Conservation (phyloP, 2,329 filamentous ascomycete species). For the Sporothrix sp. region DNA sequence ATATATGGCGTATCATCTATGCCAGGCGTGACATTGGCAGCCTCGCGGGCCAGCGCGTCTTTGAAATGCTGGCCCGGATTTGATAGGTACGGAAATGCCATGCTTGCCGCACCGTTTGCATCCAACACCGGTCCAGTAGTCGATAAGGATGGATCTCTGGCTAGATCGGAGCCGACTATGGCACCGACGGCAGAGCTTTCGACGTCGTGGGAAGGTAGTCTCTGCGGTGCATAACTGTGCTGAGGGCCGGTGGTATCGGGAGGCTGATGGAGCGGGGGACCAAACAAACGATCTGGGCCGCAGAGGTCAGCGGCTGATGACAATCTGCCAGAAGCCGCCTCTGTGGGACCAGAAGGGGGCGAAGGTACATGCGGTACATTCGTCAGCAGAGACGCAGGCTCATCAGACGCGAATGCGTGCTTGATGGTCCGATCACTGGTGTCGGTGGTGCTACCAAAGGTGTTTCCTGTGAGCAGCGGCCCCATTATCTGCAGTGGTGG, state of each 20-base stretch:
- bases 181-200: too few relatives aligned
- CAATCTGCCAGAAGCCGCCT: conserved; percentile 21
- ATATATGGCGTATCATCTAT: conserved; percentile 82
- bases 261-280: conserved; percentile 22
- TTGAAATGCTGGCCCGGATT: conserved; percentile 31
- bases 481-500: conserved; percentile 14
- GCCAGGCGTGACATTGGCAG: conserved; percentile 56
- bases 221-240: too few relatives aligned
- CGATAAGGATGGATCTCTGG: too few relatives aligned
- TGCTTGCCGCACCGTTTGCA: neutral
- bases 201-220: too few relatives aligned
- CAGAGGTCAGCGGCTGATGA: conserved; percentile 34
- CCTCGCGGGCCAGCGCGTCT: conserved; percentile 41
- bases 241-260: too few relatives aligned
- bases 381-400: conserved; percentile 24
- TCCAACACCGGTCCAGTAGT: too few relatives aligned
- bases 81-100: neutral
- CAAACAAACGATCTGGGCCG: conserved; percentile 33
- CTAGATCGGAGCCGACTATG: too few relatives aligned
- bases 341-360: conserved; percentile 23
- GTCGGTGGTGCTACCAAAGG: neutral
- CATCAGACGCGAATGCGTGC: conserved; percentile 20
- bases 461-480: conserved; percentile 16
- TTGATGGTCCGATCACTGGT: conserved; percentile 2
- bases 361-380: conserved; percentile 30